Evolutionary conservation across 179 eudicot genomes (phyloP).

Genomic region (Spinacia oleracea): DNA sequence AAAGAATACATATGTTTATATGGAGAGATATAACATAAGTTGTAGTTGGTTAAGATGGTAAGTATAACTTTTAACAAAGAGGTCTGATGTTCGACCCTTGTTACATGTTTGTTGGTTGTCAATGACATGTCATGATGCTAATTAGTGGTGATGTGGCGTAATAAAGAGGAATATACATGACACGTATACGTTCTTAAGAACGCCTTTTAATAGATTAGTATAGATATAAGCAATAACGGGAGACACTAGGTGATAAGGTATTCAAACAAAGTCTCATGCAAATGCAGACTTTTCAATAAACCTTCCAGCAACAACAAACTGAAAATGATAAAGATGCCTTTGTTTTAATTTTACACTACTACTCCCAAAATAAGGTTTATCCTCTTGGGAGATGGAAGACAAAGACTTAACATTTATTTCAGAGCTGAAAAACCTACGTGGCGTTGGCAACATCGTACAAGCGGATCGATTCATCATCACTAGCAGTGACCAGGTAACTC

Average conservation of each 20-base stretch:
- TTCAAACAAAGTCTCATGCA: neutral
- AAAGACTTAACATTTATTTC: neutral
- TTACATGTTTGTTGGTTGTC: too few species aligned
- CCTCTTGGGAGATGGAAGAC: neutral
- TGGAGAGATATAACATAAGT: too few species aligned
- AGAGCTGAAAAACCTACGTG: constrained; percentile 50
- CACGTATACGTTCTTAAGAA: too few species aligned
- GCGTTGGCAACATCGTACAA: constrained; percentile 92
- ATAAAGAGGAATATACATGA: too few species aligned
- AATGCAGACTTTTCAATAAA: neutral
- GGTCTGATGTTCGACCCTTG: too few species aligned
- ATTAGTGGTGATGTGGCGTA: too few species aligned
- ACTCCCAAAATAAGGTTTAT: neutral
- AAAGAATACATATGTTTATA: too few species aligned
- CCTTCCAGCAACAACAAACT: neutral
- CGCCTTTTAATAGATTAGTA: too few species aligned
- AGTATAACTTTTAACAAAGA: too few species aligned
- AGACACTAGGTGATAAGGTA: neutral
- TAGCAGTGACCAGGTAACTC: constrained; percentile 88
- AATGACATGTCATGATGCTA: too few species aligned
- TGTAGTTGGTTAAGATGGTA: too few species aligned
- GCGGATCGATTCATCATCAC: constrained; percentile 98
- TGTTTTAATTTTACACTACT: neutral
- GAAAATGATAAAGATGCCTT: neutral
- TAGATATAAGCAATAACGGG: too few species aligned